These are phyloP conservation scores for Pseudisothecium myosuroides DNA, from an alignment of 225 moss, liverwort and hornwort species.

Conservation along the genomic window DNA sequence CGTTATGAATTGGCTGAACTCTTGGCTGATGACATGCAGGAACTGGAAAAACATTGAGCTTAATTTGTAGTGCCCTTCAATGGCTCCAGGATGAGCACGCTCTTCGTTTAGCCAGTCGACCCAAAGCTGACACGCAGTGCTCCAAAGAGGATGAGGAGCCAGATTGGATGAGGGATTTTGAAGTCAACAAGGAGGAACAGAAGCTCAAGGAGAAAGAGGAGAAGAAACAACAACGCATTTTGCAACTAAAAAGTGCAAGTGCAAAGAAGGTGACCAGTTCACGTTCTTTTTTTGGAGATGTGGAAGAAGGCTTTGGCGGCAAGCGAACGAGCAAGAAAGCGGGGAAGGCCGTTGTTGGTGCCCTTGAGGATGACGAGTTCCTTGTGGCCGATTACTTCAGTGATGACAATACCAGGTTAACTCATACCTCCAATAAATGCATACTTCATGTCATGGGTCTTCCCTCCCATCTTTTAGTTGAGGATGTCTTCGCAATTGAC, in stretches of 20 bases:
- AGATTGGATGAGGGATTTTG: conserved; percentile 87
- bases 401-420: conserved; percentile 56
- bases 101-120: conserved; percentile 22
- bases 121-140: conserved; percentile 2
- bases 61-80: conserved; percentile 87
- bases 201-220: conserved; percentile 49
- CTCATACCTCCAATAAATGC: neutral
- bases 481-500: neutral
- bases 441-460: neutral
- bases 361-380: conserved; percentile 67
- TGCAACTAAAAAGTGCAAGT: conserved; percentile 10
- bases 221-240: conserved; percentile 51
- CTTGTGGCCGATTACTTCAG: conserved; percentile 79
- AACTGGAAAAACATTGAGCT: conserved; percentile 91
- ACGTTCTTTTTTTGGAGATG: conserved; percentile 26
- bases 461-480: neutral
- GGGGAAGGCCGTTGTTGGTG: neutral
- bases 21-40: conserved; percentile 35
- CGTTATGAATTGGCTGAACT: neutral
- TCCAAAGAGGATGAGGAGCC: conserved; percentile 53
- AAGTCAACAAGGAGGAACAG: conserved; percentile 52
- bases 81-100: conserved; percentile 86
- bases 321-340: conserved; percentile 19
- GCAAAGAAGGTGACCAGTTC: conserved; percentile 22
- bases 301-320: conserved; percentile 11